Evolutionary conservation across 1,139 yeast species (phyloP), one percentile per base, ranked within the genome.

Genomic region (Saccharomyces pastorianus): DNA sequence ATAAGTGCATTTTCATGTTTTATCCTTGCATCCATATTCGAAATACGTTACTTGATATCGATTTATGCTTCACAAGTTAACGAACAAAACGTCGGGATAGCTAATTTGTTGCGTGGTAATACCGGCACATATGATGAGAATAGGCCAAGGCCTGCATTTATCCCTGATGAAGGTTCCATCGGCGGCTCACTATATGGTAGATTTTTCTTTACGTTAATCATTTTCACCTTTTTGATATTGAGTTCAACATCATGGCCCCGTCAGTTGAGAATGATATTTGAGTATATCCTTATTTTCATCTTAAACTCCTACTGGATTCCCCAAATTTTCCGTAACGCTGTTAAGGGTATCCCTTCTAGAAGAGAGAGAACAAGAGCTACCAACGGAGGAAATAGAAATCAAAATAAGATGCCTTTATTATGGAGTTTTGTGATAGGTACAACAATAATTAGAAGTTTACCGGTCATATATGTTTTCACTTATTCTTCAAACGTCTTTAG

Each of bases 281-380:
- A 89, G 65, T 82, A 79, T 56, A 54, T 77, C 1, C 72, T 80
- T 0, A 66, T 85, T 4, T 58, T 83, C 2, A 55, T 76, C 1
- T 65, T 85, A 32, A 87, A 83, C 66, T 87, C 96, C 0, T 83
- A 81, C 61, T 91, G 97, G 97, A 61, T 86, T n/a, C 97, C 97
- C 0, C 99, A 91, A 68, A 85, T 89, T 51, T 81, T 83, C 58
- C 76, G 96, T 62, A 88, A 89, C 65, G 83, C 87, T 4, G 71
- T 86, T 23, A 68, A 68, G 49, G 71, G 70, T 11, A 58, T 64
- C 6, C 62, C 64, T 17, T 63, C 70, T 2, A 60, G 68, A 54
- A 59, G 64, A 48, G 55, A 52, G 6, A 59, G 68, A 48, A 49
- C 57, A 31, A 56, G 63, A 49, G 53, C 52, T 29, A 58, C 53